A percentile compares a stretch with the other conserved stretches of the same genome.
phyloP scores from a whole-genome alignment of 345 rosid genomes.

The Eucalyptus polybractea region DNA sequence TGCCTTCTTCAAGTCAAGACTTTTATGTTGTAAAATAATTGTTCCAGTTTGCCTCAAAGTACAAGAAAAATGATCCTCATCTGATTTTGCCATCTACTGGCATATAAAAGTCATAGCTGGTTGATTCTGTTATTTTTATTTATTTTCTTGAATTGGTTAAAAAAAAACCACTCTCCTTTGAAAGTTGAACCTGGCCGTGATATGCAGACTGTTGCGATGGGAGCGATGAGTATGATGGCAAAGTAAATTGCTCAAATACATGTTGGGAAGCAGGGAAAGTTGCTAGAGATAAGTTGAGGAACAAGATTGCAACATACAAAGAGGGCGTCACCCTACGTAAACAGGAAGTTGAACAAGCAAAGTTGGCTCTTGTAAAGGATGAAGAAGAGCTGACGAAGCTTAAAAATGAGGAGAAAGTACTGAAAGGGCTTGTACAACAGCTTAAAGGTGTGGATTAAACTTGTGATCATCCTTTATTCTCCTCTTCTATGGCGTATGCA shows the following conservation, averaged over 20 bases:
- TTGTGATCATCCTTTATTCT: not conserved
- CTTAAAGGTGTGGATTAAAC: conserved; percentile 51
- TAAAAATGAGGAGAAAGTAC: conserved; percentile 58
- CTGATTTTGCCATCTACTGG: not conserved
- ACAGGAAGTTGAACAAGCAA: conserved; percentile 49
- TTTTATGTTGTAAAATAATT: not conserved
- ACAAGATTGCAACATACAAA: conserved; percentile 50
- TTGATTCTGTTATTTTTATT: not conserved
- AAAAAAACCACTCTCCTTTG: not conserved
- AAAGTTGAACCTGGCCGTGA: not conserved
- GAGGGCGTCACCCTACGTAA: conserved; percentile 62
- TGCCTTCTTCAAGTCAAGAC: not conserved
- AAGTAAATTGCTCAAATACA: conserved; percentile 56
- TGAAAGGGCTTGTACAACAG: conserved; percentile 74
- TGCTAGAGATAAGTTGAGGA: conserved; percentile 66
- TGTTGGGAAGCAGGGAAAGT: conserved; percentile 99
- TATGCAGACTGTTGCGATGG: conserved; percentile 96
- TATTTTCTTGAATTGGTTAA: not conserved
- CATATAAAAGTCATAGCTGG: not conserved
- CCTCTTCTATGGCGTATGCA: not conserved
- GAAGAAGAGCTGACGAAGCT: conserved; percentile 60
- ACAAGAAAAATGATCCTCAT: not conserved
- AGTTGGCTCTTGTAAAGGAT: conserved; percentile 48
- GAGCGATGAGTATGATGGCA: conserved; percentile 91
- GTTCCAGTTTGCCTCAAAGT: not conserved